These are phyloP conservation scores for Chlorella sp. DNA, from an alignment of 139 green algal genomes.

Conservation along the genomic window DNA sequence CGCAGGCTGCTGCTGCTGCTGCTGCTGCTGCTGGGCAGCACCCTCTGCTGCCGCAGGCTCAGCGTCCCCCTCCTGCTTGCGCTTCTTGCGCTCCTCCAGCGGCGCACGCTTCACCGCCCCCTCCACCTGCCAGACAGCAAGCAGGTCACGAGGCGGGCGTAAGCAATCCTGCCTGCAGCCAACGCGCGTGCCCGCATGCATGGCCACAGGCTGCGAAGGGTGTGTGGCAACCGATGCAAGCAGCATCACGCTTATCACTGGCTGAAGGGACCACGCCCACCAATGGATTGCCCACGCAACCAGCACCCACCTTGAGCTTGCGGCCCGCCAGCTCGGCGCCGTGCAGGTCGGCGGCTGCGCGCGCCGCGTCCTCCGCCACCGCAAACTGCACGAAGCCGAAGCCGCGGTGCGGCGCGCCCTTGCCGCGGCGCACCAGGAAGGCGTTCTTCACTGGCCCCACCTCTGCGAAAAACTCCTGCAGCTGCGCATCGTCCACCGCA, in stretches of 20 bases:
- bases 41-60: background rate
- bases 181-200: too few species aligned
- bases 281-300: too few species aligned
- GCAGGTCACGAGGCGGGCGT: too few species aligned
- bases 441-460: slow-evolving; percentile 83
- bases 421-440: slow-evolving; percentile 77
- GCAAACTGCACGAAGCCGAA: slow-evolving; percentile 91
- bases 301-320: slow-evolving; percentile 71
- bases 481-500: slow-evolving; percentile 55
- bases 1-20: slow-evolving; percentile 4
- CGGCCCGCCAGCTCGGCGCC: slow-evolving; percentile 66
- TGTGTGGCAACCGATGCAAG: too few species aligned
- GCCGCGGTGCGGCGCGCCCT: slow-evolving; percentile 59
- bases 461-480: slow-evolving; percentile 78
- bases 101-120: slow-evolving; percentile 69
- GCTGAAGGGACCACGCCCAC: too few species aligned
- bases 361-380: slow-evolving; percentile 81
- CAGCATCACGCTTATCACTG: too few species aligned
- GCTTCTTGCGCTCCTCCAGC: slow-evolving; percentile 72
- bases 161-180: too few species aligned
- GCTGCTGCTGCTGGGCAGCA: slow-evolving; percentile 2
- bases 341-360: slow-evolving; percentile 72
- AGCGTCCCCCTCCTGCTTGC: slow-evolving; percentile 34
- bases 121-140: slow-evolving; percentile 64
- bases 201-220: too few species aligned